These are phyloP conservation scores for Hypoxylon sp. DNA, from an alignment of 2,329 filamentous ascomycete species.

Conservation along the genomic window DNA sequence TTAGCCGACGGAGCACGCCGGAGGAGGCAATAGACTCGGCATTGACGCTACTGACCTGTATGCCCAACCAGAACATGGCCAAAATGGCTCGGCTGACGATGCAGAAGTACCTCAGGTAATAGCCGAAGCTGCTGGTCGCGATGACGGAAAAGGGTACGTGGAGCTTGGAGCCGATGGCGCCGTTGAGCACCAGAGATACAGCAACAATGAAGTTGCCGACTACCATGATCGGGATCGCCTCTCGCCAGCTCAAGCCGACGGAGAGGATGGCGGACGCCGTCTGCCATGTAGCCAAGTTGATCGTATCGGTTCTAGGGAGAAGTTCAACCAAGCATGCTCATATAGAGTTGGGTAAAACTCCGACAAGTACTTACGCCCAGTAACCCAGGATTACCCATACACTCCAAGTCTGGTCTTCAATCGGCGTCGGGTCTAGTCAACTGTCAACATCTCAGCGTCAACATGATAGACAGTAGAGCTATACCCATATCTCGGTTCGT, in stretches of 20 bases:
- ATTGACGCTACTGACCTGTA: slow-evolving; percentile 46
- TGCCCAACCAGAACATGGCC: slow-evolving; percentile 67
- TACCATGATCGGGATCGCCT: slow-evolving; percentile 51
- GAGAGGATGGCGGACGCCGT: slow-evolving; percentile 47
- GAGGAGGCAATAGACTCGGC: neutral
- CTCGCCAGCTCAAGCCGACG: slow-evolving; percentile 48
- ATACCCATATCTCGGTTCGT: slow-evolving; percentile 47
- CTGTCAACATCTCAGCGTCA: slow-evolving; percentile 26
- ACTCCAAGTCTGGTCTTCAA: slow-evolving; percentile 49
- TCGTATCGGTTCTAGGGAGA: slow-evolving; percentile 41
- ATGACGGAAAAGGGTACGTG: slow-evolving; percentile 58
- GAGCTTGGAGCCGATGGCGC: slow-evolving; percentile 55
- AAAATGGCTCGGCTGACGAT: slow-evolving; percentile 54
- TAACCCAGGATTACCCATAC: slow-evolving; percentile 48
- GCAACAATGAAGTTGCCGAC: slow-evolving; percentile 69
- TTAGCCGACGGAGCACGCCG: slow-evolving; percentile 49
- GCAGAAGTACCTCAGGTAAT: slow-evolving; percentile 51
- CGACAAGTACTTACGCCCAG: slow-evolving; percentile 39
- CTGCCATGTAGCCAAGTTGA: slow-evolving; percentile 48
- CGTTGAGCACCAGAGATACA: slow-evolving; percentile 59
- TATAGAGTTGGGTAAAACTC: neutral
- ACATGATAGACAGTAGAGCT: slow-evolving; percentile 21
- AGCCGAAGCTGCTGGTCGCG: slow-evolving; percentile 55
- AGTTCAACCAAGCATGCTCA: neutral
- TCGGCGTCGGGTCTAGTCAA: slow-evolving; percentile 47